Evolutionary conservation across 192 early-diverging fungal species (phyloP), one percentile per base, ranked within the genome.

Genomic region (Gaertneriomyces sp.): DNA sequence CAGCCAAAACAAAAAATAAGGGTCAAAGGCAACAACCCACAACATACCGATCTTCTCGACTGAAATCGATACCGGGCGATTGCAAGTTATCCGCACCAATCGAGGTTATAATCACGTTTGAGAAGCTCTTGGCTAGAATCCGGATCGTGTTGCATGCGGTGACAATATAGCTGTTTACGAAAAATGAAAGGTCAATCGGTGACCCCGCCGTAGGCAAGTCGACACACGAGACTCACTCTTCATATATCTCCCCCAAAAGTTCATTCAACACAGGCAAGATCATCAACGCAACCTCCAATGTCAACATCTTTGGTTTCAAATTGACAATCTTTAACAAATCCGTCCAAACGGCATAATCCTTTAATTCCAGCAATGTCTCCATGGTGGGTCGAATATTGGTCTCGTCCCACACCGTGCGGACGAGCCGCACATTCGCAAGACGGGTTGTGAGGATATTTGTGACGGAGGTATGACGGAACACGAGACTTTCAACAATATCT

Each of bases 211-310:
- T 0, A 12, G 5, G 5, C 45, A 7, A 60, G 9, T 42, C 0
- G 2, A 3, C 50, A n/a, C 20, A 11, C 41, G 2, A 7, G 46
- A 66, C 73, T 57, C 63, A 84, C 82, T 84, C 82, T 69, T 84
- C 77, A 64, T 75, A 84, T 17, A 78, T 72, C 49, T 84, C 82
- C 67, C 77, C 79, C 10, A 81, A 58, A 40, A 84, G 64, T 53
- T 81, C 82, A 64, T 69, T 69, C 25, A 84, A 33, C 55, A 74
- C 9, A 6, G 77, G 77, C 42, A 84, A 54, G 10, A 84, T 7
- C 47, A 74, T 7, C 17, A 64, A 44, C 17, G 74, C 72, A 4
- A 66, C 63, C 41, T 84, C 82, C 62, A 84, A 50, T 20, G 74
- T 75, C 42, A 84, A 52, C 59, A 84, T 54, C 39, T 66, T 74